A percentile compares a stretch with the other conserved stretches of the same genome.
Evolutionary conservation across 148 eudicot genomes (phyloP).

Genomic region (Cornus suecica): DNA sequence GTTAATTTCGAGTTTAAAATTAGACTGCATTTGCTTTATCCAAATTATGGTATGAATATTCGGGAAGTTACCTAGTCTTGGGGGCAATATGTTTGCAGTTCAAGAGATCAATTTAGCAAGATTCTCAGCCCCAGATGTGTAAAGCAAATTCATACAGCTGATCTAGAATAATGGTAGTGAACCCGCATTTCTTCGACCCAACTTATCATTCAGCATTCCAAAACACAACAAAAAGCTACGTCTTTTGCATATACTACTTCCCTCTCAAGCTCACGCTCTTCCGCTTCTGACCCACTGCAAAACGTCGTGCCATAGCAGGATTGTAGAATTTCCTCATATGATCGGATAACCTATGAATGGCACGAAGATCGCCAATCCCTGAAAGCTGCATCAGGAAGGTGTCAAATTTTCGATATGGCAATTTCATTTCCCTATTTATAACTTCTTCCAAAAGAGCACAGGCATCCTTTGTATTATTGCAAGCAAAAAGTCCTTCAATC

Average conservation of each 20-base stretch:
- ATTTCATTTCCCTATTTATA: slow-evolving; percentile 56
- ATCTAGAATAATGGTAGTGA: background rate
- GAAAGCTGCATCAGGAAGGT: slow-evolving; percentile 69
- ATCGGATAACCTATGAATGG: slow-evolving; percentile 75
- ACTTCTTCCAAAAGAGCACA: slow-evolving; percentile 67
- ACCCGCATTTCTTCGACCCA: background rate
- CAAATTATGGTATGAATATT: background rate
- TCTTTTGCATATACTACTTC: slow-evolving; percentile 19
- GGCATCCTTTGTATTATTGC: slow-evolving; percentile 50
- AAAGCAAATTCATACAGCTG: background rate
- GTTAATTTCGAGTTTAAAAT: slow-evolving; percentile 2
- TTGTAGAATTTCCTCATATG: slow-evolving; percentile 82
- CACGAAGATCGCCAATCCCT: slow-evolving; percentile 61
- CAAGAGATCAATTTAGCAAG: background rate
- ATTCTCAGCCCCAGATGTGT: background rate
- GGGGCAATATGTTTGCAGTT: background rate
- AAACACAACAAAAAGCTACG: background rate
- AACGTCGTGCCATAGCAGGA: slow-evolving; percentile 86
- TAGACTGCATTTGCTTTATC: background rate
- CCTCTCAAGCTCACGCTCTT: slow-evolving; percentile 70
- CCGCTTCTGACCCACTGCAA: slow-evolving; percentile 64
- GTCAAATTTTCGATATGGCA: slow-evolving; percentile 76
- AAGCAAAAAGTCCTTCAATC: slow-evolving; percentile 87
- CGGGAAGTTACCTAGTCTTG: slow-evolving; percentile 2
- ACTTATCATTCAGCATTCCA: too few relatives aligned